Conservation (phyloP, 352 stramenopile species). For the Phytophthora quininea region DNA sequence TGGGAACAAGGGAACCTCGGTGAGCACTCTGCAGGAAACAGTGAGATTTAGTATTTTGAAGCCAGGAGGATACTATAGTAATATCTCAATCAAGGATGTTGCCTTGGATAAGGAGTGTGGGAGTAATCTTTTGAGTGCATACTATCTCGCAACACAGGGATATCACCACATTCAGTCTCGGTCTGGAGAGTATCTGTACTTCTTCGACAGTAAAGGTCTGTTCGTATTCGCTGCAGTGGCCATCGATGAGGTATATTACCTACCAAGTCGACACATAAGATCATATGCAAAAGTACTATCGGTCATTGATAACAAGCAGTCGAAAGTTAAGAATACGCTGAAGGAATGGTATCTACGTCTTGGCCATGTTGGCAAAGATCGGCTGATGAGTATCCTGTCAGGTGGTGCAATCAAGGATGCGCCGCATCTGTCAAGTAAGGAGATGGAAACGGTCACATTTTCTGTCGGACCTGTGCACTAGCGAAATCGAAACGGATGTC, state of each 20-base stretch:
- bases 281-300: conserved; percentile 5
- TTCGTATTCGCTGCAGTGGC: conserved; percentile 24
- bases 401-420: not conserved
- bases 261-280: not conserved
- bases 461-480: conserved; percentile 9
- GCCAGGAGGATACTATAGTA: conserved; percentile 5
- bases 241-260: conserved; percentile 22
- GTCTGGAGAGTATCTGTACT: conserved; percentile 10
- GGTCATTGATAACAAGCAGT: not conserved
- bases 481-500: conserved; percentile 12
- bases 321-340: not conserved
- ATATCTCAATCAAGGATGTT: conserved; percentile 21
- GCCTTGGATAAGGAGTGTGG: conserved; percentile 18
- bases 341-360: conserved; percentile 16
- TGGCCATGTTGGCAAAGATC: conserved; percentile 7
- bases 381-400: not conserved
- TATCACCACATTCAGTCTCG: conserved; percentile 20
- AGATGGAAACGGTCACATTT: conserved; percentile 7
- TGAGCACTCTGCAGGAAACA: conserved; percentile 11
- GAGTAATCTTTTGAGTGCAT: conserved; percentile 26
- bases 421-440: not conserved
- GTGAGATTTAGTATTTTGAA: conserved; percentile 18
- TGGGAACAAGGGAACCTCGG: conserved; percentile 6
- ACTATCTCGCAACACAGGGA: conserved; percentile 19
- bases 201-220: conserved; percentile 13